Conservation (phyloP, 208 protist genomes). For the Wallacemonas sp. region DNA sequence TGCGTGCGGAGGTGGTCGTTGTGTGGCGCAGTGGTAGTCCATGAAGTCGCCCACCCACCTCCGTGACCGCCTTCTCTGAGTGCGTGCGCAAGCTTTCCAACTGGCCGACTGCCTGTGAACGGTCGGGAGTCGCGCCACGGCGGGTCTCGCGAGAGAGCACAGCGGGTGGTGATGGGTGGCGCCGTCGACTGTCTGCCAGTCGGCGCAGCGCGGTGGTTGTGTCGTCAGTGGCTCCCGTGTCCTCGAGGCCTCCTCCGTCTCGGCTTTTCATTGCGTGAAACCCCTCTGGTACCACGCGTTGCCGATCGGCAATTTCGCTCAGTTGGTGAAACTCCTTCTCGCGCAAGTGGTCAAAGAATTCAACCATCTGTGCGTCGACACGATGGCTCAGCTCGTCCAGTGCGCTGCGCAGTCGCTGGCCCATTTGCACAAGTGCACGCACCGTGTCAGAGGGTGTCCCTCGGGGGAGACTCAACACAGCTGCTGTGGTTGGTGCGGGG, state of each 20-base stretch:
- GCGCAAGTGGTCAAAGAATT: slow-evolving; percentile 66
- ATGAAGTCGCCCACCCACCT: too few relatives aligned
- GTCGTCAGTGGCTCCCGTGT: too few relatives aligned
- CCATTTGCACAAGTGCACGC: slow-evolving; percentile 27
- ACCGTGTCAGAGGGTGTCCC: slow-evolving; percentile 15
- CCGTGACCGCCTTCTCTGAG: too few relatives aligned
- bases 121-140: too few relatives aligned
- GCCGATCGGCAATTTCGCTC: slow-evolving; percentile 7
- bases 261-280: neutral
- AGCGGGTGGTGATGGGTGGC: too few relatives aligned
- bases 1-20: neutral
- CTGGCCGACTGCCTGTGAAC: too few relatives aligned
- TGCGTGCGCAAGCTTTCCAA: too few relatives aligned
- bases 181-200: too few relatives aligned
- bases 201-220: neutral
- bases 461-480: neutral
- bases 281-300: slow-evolving; percentile 15
- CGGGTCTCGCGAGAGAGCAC: too few relatives aligned
- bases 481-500: too few relatives aligned
- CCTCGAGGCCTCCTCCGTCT: neutral
- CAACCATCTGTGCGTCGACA: slow-evolving; percentile 45
- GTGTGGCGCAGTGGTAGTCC: too few relatives aligned
- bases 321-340: slow-evolving; percentile 27
- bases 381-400: slow-evolving; percentile 19
- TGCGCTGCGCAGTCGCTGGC: slow-evolving; percentile 23